These are phyloP conservation scores for Aethionema arabicum DNA, from an alignment of 345 rosid species.

Conservation along the genomic window DNA sequence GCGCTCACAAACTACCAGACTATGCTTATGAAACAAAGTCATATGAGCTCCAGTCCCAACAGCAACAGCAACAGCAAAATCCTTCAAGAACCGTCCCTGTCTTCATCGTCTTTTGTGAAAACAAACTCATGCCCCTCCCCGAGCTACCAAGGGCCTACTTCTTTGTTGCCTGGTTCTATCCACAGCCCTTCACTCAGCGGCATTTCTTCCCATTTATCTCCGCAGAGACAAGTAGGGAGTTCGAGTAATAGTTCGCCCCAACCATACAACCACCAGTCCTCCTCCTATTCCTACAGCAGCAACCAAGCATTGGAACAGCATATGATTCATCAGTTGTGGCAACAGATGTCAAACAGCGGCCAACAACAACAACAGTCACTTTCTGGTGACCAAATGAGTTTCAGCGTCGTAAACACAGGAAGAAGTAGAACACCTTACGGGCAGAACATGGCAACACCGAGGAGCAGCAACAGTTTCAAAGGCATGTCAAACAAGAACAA, in stretches of 20 bases:
- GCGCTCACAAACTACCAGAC: conserved; percentile 76
- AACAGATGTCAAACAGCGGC: conserved; percentile 52
- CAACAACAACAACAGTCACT: conserved; percentile 30
- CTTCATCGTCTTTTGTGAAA: conserved; percentile 49
- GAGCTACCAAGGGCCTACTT: conserved; percentile 49
- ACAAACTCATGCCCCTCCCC: conserved; percentile 59
- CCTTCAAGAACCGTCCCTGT: conserved; percentile 65
- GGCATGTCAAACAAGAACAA: conserved; percentile 53
- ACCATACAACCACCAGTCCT: conserved; percentile 45
- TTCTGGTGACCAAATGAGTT: conserved; percentile 40
- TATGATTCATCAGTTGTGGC: conserved; percentile 65
- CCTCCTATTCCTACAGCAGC: conserved; percentile 38
- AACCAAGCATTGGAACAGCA: conserved; percentile 60
- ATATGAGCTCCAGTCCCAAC: conserved; percentile 63
- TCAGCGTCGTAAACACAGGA: conserved; percentile 41
- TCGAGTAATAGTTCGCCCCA: conserved; percentile 45
- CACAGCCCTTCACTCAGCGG: conserved; percentile 48
- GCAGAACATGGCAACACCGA: conserved; percentile 24
- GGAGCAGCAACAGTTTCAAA: conserved; percentile 64
- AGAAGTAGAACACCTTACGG: conserved; percentile 39
- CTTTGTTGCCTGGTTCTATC: conserved; percentile 48
- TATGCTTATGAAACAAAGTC: conserved; percentile 73
- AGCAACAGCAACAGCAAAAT: conserved; percentile 47
- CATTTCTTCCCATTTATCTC: conserved; percentile 42
- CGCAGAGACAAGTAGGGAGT: conserved; percentile 47